Conservation (phyloP, 257 asterid species). For the Solanum paucissectum region DNA sequence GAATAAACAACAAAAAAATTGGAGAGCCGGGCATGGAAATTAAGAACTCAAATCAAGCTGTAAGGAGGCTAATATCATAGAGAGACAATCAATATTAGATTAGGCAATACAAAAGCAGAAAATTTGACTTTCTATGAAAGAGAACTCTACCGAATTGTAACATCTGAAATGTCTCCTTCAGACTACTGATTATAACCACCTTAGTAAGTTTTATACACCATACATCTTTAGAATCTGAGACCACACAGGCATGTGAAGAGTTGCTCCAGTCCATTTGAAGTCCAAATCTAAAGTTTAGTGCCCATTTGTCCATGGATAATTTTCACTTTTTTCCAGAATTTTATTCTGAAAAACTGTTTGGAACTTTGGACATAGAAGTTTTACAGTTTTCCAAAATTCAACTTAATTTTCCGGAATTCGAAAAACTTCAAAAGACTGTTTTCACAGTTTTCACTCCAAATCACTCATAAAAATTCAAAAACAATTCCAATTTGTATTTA, state of each 20-base stretch:
- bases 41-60: not conserved
- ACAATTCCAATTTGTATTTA: not conserved
- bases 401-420: not conserved
- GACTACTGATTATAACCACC: not conserved
- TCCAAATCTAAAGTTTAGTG: not conserved
- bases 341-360: not conserved
- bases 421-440: not conserved
- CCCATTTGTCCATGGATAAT: not conserved
- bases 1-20: slow-evolving; percentile 6
- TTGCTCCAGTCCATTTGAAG: not conserved
- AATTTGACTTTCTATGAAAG: not conserved
- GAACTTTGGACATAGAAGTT: not conserved
- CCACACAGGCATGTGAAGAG: not conserved
- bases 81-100: not conserved
- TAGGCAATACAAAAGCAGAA: not conserved
- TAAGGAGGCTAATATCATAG: not conserved
- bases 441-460: not conserved
- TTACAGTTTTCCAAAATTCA: not conserved
- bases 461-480: not conserved
- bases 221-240: not conserved
- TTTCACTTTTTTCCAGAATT: not conserved
- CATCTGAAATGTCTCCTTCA: not conserved
- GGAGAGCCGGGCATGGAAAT: not conserved
- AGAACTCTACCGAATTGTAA: not conserved
- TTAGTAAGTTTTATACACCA: not conserved